Evolutionary conservation across 1,139 yeast genomes (phyloP).

Genomic region (Chernovozyma sophiae-reginae): DNA sequence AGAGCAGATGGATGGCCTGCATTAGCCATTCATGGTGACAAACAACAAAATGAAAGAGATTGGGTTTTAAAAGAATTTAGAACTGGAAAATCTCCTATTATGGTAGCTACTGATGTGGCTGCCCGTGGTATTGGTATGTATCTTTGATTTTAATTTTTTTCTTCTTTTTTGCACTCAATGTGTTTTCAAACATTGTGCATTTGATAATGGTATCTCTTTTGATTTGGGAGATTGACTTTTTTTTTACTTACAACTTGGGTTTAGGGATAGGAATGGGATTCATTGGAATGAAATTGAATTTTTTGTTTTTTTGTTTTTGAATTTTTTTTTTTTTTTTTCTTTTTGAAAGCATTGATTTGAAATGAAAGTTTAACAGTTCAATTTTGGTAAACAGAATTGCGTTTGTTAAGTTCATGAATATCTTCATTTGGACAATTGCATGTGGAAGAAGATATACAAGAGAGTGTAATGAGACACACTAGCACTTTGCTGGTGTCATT

Average conservation of each 20-base stretch:
- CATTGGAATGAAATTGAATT: background rate
- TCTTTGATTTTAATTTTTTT: constrained; percentile 14
- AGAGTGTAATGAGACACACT: background rate
- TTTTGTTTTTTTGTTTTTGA: background rate
- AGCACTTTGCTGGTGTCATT: background rate
- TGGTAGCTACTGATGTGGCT: constrained; percentile 99
- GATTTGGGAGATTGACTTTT: background rate
- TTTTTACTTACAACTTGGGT: background rate
- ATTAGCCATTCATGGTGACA: constrained; percentile 98
- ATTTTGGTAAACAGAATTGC: constrained; percentile 1
- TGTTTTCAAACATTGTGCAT: constrained; percentile 12
- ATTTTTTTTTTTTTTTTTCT: constrained; percentile 6
- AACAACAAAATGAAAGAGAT: constrained; percentile 96
- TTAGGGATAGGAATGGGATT: background rate
- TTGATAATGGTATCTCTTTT: background rate
- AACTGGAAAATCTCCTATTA: constrained; percentile 87
- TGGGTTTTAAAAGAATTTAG: constrained; percentile 95
- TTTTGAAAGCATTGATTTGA: constrained; percentile 1
- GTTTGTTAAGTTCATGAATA: background rate
- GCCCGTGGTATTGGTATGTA: constrained; percentile 99
- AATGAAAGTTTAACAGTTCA: background rate
- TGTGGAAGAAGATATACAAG: constrained; percentile 5
- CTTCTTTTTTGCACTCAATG: constrained; percentile 17
- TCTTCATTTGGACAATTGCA: constrained; percentile 7
- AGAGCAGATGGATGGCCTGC: constrained; percentile 99